These are phyloP conservation scores for Russula griseocarnosa DNA, from an alignment of 768 basidiomycete species.

Conservation along the genomic window DNA sequence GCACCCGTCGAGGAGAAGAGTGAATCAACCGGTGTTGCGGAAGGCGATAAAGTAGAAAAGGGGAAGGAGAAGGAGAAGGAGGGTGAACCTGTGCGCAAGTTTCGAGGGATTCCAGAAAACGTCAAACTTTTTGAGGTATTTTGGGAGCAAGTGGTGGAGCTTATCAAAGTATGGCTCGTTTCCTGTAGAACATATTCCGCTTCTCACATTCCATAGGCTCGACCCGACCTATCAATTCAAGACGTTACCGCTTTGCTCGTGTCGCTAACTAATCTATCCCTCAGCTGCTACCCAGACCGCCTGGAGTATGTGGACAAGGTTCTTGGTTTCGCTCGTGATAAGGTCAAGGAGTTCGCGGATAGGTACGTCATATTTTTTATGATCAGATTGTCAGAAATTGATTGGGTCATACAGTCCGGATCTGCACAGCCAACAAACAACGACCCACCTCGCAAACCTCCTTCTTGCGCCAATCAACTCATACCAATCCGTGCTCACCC, in stretches of 20 bases:
- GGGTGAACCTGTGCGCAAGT: constrained; percentile 56
- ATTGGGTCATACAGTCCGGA: constrained; percentile 57
- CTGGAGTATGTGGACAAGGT: constrained; percentile 98
- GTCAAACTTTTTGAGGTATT: constrained; percentile 97
- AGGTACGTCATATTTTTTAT: constrained; percentile 46
- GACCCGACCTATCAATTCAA: constrained; percentile 95
- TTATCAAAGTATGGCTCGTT: constrained; percentile 73
- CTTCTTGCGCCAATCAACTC: constrained; percentile 94
- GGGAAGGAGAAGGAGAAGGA: constrained; percentile 68
- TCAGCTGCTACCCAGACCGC: constrained; percentile 96
- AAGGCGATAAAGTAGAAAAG: constrained; percentile 40
- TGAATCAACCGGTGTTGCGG: constrained; percentile 27
- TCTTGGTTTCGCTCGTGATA: constrained; percentile 80
- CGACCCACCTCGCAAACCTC: constrained; percentile 83
- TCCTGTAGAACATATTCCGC: neutral
- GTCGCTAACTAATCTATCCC: constrained; percentile 88
- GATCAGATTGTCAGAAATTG: neutral
- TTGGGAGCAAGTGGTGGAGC: constrained; percentile 96
- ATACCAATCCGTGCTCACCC: constrained; percentile 91
- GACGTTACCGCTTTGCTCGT: constrained; percentile 96
- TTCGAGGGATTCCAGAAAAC: constrained; percentile 91
- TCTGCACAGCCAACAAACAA: constrained; percentile 82
- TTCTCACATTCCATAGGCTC: constrained; percentile 53
- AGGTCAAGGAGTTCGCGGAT: constrained; percentile 78
- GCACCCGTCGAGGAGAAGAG: constrained; percentile 9